phyloP scores from a whole-genome alignment of 192 early-diverging fungal genomes.

The Entomortierella beljakovae region DNA sequence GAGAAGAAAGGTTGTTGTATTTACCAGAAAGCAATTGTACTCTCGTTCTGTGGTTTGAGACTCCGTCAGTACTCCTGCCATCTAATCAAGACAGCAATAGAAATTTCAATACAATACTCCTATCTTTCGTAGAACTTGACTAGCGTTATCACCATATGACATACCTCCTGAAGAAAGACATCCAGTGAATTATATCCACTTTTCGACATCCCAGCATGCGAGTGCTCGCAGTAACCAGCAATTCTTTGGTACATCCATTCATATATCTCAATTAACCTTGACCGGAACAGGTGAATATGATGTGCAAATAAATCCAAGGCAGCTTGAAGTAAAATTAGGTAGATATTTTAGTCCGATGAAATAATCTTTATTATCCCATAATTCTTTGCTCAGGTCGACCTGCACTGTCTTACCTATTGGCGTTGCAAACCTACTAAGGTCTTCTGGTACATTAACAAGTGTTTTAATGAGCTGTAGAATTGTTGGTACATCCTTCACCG shows the following conservation, averaged over 20 bases:
- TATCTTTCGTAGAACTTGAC: background rate
- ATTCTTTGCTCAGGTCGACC: background rate
- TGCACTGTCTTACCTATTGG: conserved; percentile 38
- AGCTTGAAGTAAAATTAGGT: conserved; percentile 3
- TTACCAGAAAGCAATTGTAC: conserved; percentile 48
- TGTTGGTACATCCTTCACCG: conserved; percentile 24
- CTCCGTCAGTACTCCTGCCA: conserved; percentile 30
- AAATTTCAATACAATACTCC: background rate
- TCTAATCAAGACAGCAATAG: conserved; percentile 7
- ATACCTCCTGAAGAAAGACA: conserved; percentile 39
- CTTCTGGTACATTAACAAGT: conserved; percentile 55
- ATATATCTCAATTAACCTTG: conserved; percentile 39
- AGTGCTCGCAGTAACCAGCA: conserved; percentile 40
- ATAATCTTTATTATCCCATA: too few relatives aligned
- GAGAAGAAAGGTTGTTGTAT: background rate
- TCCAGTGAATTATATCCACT: conserved; percentile 53
- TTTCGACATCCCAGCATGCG: conserved; percentile 46
- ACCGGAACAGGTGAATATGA: conserved; percentile 49
- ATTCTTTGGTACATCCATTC: conserved; percentile 43
- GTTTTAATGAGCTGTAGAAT: conserved; percentile 41
- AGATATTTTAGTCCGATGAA: background rate
- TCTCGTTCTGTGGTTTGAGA: conserved; percentile 35
- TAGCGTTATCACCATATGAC: too few relatives aligned
- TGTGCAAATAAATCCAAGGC: conserved; percentile 52
- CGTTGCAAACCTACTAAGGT: conserved; percentile 48